Evolutionary conservation across 768 basidiomycete species (phyloP).

Genomic region (Serendipita sp.): DNA sequence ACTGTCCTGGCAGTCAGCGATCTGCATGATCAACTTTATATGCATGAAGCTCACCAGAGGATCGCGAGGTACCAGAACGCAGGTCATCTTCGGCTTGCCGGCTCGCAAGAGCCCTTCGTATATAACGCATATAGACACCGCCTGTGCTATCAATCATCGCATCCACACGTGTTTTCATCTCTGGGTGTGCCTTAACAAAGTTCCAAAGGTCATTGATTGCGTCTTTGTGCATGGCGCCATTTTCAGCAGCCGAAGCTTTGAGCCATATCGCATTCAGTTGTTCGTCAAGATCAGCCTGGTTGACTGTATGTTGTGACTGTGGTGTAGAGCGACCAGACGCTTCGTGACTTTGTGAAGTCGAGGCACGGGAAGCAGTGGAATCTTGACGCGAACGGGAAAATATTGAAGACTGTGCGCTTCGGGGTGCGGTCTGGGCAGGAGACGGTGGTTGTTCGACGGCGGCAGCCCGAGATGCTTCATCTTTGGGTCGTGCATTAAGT

Average conservation of each 20-base stretch:
- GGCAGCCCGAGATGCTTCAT: neutral
- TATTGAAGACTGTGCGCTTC: conserved; percentile 12
- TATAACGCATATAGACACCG: conserved; percentile 80
- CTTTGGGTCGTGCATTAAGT: conserved; percentile 31
- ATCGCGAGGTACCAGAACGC: conserved; percentile 1
- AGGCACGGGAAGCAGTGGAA: neutral
- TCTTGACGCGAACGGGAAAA: neutral
- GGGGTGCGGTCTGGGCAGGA: conserved; percentile 48
- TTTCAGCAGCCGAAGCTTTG: conserved; percentile 77
- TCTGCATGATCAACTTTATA: neutral
- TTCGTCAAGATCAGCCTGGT: conserved; percentile 78
- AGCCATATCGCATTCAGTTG: conserved; percentile 69
- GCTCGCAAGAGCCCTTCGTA: conserved; percentile 71
- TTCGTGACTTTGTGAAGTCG: neutral
- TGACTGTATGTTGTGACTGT: neutral
- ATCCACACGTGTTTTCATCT: conserved; percentile 67
- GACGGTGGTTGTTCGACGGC: conserved; percentile 31
- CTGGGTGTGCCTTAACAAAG: conserved; percentile 80
- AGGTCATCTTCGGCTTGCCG: conserved; percentile 67
- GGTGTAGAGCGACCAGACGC: conserved; percentile 9
- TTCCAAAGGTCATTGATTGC: conserved; percentile 89
- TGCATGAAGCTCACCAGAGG: conserved; percentile 3
- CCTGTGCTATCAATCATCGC: conserved; percentile 81
- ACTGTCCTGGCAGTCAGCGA: neutral
- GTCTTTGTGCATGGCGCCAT: conserved; percentile 79